Evolutionary conservation across 2,329 filamentous ascomycete species (phyloP).

Genomic region (Fusarium papillatum): DNA sequence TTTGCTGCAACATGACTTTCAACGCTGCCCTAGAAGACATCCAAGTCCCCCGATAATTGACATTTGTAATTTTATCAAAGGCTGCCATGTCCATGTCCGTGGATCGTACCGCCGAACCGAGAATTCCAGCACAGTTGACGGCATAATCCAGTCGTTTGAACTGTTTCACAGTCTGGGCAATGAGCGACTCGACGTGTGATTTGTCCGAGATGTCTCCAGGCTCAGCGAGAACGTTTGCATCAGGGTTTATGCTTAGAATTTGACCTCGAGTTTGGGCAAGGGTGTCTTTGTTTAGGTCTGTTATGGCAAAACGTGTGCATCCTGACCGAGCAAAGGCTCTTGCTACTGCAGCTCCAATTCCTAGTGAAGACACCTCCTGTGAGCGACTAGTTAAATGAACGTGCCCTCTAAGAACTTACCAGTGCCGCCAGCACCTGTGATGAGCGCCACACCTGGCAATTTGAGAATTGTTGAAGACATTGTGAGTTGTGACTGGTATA

Average conservation of each 20-base stretch:
- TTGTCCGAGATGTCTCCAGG: constrained; percentile 60
- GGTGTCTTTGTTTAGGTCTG: neutral
- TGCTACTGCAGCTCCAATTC: neutral
- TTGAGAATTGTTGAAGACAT: constrained; percentile 11
- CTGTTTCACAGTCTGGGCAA: constrained; percentile 43
- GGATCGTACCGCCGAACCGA: constrained; percentile 45
- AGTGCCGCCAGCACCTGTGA: constrained; percentile 55
- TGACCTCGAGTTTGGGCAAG: neutral
- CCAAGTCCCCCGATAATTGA: constrained; percentile 69
- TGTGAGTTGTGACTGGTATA: neutral
- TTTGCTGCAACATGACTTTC: constrained; percentile 59
- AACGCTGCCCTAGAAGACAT: constrained; percentile 60
- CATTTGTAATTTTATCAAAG: constrained; percentile 66
- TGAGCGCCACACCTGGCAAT: constrained; percentile 60
- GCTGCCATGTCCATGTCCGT: constrained; percentile 59
- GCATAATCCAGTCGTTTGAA: constrained; percentile 68
- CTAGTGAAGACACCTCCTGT: neutral
- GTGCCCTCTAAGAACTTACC: neutral
- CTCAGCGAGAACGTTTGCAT: neutral
- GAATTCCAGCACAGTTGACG: constrained; percentile 68
- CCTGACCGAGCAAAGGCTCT: neutral
- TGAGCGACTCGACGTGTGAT: constrained; percentile 55
- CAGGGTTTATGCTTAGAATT: neutral
- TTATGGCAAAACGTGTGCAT: neutral
- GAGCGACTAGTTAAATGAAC: neutral